Evolutionary conservation across 371 early-diverging fungal genomes (phyloP).

Genomic region (Parasitella parasitica): DNA sequence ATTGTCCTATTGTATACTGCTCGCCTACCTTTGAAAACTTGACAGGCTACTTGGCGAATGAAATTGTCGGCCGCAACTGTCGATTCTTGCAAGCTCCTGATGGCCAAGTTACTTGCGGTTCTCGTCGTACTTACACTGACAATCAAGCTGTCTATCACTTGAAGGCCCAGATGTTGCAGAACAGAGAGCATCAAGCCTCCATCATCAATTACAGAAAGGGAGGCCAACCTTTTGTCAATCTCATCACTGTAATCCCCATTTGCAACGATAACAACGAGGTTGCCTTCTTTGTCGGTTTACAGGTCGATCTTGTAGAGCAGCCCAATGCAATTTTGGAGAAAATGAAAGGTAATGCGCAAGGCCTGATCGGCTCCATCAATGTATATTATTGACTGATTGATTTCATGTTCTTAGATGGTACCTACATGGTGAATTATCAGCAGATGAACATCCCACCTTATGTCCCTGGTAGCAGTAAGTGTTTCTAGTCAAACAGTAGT

Average conservation of each 20-base stretch:
- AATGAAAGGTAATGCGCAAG: conserved; percentile 39
- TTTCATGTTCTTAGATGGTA: conserved; percentile 35
- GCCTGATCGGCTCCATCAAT: not conserved
- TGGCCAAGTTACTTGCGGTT: conserved; percentile 52
- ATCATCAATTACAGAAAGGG: conserved; percentile 69
- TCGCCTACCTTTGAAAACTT: conserved; percentile 64
- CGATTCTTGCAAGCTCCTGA: conserved; percentile 68
- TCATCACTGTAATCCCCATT: conserved; percentile 69
- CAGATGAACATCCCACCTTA: conserved; percentile 39
- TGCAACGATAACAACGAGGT: conserved; percentile 44
- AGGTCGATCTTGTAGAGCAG: conserved; percentile 71
- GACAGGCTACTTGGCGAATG: conserved; percentile 60
- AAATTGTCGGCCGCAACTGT: conserved; percentile 69
- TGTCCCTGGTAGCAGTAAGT: conserved; percentile 30
- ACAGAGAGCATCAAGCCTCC: conserved; percentile 64
- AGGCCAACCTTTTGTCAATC: conserved; percentile 78
- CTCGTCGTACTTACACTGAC: conserved; percentile 60
- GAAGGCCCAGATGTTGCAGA: conserved; percentile 46
- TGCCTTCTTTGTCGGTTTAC: conserved; percentile 69
- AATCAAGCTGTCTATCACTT: conserved; percentile 58
- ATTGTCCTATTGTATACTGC: conserved; percentile 62
- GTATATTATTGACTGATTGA: not conserved
- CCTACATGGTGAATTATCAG: conserved; percentile 59
- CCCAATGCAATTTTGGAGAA: conserved; percentile 66
- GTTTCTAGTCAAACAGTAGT: not conserved